Conservation (phyloP, 306 rosid species). For the Coriaria nepalensis region DNA sequence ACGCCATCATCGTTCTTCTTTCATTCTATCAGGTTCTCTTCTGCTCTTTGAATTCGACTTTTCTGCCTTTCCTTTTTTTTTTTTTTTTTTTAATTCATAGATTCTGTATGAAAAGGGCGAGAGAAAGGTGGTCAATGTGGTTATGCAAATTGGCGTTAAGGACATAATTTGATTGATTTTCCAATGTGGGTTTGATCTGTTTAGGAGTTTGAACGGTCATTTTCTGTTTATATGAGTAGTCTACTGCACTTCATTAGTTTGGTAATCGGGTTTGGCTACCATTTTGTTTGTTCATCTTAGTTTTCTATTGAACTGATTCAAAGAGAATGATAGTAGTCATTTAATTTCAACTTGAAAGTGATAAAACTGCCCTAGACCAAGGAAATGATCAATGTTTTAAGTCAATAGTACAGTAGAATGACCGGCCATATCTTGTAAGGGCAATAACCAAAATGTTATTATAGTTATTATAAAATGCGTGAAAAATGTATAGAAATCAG, state of each 20-base stretch:
- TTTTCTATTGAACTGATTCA: no score
- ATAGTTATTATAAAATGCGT: no score
- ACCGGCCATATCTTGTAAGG: background rate
- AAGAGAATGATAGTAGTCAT: no score
- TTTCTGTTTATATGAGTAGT: constrained; percentile 4
- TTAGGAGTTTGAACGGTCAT: background rate
- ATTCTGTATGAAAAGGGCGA: constrained; percentile 4
- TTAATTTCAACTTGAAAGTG: no score
- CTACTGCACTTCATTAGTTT: background rate
- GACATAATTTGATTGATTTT: constrained; percentile 5
- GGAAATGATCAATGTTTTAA: no score
- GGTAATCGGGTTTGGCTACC: no score
- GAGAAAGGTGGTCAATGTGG: constrained; percentile 11
- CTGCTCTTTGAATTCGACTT: constrained; percentile 11
- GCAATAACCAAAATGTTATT: no score
- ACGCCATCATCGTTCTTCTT: constrained; percentile 43
- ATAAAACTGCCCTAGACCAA: no score
- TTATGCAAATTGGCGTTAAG: constrained; percentile 2
- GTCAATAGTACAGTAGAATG: no score
- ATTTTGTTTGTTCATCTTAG: no score
- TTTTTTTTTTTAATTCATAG: constrained; percentile 1
- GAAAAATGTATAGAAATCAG: no score
- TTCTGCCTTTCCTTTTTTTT: background rate
- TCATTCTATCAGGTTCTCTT: constrained; percentile 65
- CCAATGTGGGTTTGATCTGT: constrained; percentile 5